phyloP scores from a whole-genome alignment of 805 yeast genomes.

The Zygoascus bituminiphila region DNA sequence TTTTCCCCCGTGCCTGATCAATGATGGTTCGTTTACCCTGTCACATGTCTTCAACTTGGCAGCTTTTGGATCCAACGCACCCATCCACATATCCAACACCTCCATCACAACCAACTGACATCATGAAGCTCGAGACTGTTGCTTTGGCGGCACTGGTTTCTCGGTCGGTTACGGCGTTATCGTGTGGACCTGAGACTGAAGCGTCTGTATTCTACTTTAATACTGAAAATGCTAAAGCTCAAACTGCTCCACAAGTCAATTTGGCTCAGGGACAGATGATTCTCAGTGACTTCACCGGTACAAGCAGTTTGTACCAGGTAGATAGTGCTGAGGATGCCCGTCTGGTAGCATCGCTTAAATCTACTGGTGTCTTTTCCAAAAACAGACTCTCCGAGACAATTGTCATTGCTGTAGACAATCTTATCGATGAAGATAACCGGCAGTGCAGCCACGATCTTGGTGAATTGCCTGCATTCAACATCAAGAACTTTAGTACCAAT shows the following conservation, averaged over 20 bases:
- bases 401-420: conserved; percentile 10
- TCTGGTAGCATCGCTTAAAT: conserved; percentile 8
- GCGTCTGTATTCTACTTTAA: conserved; percentile 1
- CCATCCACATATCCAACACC: background rate
- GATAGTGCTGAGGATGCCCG: conserved; percentile 10
- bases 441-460: background rate
- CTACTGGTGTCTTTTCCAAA: conserved; percentile 5
- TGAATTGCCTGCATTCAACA: conserved; percentile 13
- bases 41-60: background rate
- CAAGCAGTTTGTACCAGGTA: conserved; percentile 7
- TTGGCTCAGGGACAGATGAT: conserved; percentile 16
- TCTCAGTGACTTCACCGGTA: conserved; percentile 16
- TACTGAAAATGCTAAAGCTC: background rate
- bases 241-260: conserved; percentile 1
- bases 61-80: background rate
- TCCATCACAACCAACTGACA: too few relatives aligned
- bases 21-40: background rate
- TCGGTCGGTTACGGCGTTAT: background rate
- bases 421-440: conserved; percentile 4
- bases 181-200: conserved; percentile 1
- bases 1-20: too few relatives aligned
- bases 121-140: background rate
- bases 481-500: conserved; percentile 11
- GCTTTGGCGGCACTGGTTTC: background rate
- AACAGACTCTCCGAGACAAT: conserved; percentile 1